These are phyloP conservation scores for Poa pratensis DNA, from an alignment of 176 grass and related monocot species.

Conservation along the genomic window DNA sequence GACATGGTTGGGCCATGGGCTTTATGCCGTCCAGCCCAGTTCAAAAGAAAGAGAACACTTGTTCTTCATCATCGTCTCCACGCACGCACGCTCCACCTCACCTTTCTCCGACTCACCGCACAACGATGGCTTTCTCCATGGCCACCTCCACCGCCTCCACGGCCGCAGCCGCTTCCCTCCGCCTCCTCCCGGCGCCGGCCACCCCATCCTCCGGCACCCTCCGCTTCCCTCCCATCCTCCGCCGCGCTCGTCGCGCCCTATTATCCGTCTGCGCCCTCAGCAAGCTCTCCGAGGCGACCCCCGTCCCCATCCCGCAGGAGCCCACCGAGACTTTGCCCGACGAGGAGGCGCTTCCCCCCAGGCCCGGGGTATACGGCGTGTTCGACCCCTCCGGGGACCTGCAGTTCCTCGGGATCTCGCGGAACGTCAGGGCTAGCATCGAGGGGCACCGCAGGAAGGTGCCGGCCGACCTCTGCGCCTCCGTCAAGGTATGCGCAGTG, in stretches of 20 bases:
- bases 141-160: slow-evolving; percentile 23
- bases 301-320: slow-evolving; percentile 51
- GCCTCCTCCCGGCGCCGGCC: slow-evolving; percentile 8
- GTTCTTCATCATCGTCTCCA: not conserved
- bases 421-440: slow-evolving; percentile 78
- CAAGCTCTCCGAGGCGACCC: slow-evolving; percentile 63
- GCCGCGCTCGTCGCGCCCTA: not conserved
- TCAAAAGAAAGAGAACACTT: not conserved
- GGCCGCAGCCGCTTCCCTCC: slow-evolving; percentile 11
- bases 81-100: slow-evolving; percentile 15
- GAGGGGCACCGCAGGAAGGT: slow-evolving; percentile 73
- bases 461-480: slow-evolving; percentile 63
- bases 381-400: slow-evolving; percentile 64
- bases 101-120: not conserved
- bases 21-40: not conserved
- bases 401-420: slow-evolving; percentile 87
- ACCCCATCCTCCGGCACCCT: not conserved
- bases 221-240: slow-evolving; percentile 23
- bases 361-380: slow-evolving; percentile 71
- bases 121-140: slow-evolving; percentile 19
- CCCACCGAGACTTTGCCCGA: slow-evolving; percentile 40
- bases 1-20: not conserved
- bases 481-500: slow-evolving; percentile 65
- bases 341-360: slow-evolving; percentile 44
- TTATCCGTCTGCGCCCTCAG: slow-evolving; percentile 26